A percentile compares a stretch with the other conserved stretches of the same genome.
Conservation (phyloP, 331 rosid genomes). For the Prunus yedoensis region DNA sequence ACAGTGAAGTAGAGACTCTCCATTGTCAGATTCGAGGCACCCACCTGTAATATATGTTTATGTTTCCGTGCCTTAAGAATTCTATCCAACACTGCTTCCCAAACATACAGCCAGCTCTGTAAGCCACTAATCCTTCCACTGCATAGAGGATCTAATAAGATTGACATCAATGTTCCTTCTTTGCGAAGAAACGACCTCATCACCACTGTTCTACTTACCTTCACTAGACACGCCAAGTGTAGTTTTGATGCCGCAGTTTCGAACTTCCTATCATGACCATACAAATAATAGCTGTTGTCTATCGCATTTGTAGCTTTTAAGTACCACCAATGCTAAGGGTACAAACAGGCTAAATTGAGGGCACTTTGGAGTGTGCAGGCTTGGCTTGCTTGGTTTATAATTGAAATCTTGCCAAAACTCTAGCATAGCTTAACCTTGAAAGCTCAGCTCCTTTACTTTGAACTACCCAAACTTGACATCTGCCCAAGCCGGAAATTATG, state of each 20-base stretch:
- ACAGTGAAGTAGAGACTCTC: too few species aligned
- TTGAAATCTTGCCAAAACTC: neutral
- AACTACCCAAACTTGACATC: neutral
- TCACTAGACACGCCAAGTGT: neutral
- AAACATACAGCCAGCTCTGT: neutral
- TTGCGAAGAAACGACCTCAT: neutral
- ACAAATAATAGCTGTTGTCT: neutral
- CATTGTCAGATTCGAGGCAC: neutral
- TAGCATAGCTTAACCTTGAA: neutral
- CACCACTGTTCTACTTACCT: neutral
- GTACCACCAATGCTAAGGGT: neutral
- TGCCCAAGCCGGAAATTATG: neutral
- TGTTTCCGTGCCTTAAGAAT: too few species aligned
- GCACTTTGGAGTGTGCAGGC: neutral
- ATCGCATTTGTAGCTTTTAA: neutral
- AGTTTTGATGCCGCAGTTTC: neutral
- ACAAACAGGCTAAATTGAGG: neutral
- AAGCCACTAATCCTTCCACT: neutral
- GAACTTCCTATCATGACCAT: too few species aligned
- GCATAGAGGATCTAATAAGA: neutral
- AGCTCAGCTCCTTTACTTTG: neutral
- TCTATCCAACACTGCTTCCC: neutral
- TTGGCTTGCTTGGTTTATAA: neutral
- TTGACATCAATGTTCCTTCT: neutral
- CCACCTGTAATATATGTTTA: neutral